phyloP scores from a whole-genome alignment of 2,329 filamentous ascomycete species.

The Pseudocercospora musae region DNA sequence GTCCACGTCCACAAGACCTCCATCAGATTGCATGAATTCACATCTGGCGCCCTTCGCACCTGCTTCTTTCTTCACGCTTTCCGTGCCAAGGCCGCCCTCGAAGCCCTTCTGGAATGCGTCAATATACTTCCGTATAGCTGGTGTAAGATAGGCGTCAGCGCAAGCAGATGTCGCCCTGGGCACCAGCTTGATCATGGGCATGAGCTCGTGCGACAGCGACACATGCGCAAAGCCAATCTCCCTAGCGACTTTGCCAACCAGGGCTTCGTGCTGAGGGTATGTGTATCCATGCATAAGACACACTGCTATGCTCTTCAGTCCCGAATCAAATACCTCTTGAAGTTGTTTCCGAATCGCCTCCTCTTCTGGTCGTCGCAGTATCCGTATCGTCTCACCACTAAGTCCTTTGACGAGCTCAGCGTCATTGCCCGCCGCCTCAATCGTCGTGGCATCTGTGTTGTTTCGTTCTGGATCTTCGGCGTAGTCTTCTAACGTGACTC shows the following conservation, averaged over 20 bases:
- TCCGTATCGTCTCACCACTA: constrained; percentile 70
- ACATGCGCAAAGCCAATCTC: constrained; percentile 83
- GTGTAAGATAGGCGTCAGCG: constrained; percentile 76
- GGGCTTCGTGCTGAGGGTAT: constrained; percentile 78
- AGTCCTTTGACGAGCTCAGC: constrained; percentile 65
- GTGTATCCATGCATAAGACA: constrained; percentile 92
- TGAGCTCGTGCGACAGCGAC: constrained; percentile 73
- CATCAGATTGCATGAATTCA: constrained; percentile 93
- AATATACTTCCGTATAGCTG: constrained; percentile 74
- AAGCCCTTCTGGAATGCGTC: constrained; percentile 77
- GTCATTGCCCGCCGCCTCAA: constrained; percentile 44
- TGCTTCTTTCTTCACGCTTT: constrained; percentile 65
- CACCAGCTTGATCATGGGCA: constrained; percentile 86
- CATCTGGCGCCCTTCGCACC: constrained; percentile 72
- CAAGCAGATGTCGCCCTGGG: constrained; percentile 73
- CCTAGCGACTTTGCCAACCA: constrained; percentile 70
- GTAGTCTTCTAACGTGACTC: constrained; percentile 88
- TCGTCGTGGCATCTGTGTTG: constrained; percentile 54
- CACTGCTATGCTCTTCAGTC: constrained; percentile 79
- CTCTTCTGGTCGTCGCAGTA: constrained; percentile 61
- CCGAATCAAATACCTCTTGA: constrained; percentile 64
- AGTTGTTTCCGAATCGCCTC: constrained; percentile 58
- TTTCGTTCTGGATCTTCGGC: constrained; percentile 75
- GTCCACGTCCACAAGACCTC: constrained; percentile 67
- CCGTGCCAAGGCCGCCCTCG: constrained; percentile 71